These are phyloP conservation scores for Neurospora intermedia DNA, from an alignment of 495 filamentous ascomycete species.

Conservation along the genomic window DNA sequence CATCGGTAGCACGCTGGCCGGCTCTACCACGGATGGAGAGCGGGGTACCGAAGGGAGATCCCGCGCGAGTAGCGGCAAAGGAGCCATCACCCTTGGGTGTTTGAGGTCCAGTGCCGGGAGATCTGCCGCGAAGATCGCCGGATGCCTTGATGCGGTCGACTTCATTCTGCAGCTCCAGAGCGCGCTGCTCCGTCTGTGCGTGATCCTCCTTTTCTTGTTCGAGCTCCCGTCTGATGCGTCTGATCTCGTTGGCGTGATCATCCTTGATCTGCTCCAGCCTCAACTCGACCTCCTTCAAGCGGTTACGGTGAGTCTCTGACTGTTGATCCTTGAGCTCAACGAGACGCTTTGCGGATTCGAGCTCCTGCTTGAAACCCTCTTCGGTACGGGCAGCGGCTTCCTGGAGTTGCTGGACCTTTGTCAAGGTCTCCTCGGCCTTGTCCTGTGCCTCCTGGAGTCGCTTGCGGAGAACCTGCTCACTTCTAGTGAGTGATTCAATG, in stretches of 20 bases:
- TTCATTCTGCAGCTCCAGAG: slow-evolving; percentile 65
- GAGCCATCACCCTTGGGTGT: slow-evolving; percentile 50
- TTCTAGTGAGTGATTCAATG: slow-evolving; percentile 65
- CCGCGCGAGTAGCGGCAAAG: slow-evolving; percentile 26
- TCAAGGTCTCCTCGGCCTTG: slow-evolving; percentile 74
- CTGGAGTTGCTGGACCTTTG: slow-evolving; percentile 70
- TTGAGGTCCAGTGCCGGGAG: slow-evolving; percentile 36
- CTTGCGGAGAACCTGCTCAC: slow-evolving; percentile 67
- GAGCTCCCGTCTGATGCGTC: slow-evolving; percentile 63
- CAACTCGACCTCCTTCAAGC: slow-evolving; percentile 72
- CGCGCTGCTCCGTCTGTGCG: slow-evolving; percentile 54
- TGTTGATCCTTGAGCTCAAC: slow-evolving; percentile 78
- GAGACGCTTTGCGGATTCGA: slow-evolving; percentile 68
- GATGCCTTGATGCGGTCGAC: slow-evolving; percentile 50
- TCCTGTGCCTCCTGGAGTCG: slow-evolving; percentile 73
- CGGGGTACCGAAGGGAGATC: slow-evolving; percentile 43
- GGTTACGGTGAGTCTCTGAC: slow-evolving; percentile 65
- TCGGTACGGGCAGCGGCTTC: slow-evolving; percentile 68
- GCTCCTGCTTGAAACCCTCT: slow-evolving; percentile 71
- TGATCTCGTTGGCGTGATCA: slow-evolving; percentile 70
- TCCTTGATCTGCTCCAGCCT: slow-evolving; percentile 69
- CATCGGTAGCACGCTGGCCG: slow-evolving; percentile 35
- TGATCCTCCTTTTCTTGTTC: slow-evolving; percentile 71
- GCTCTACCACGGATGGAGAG: slow-evolving; percentile 38
- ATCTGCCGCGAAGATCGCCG: slow-evolving; percentile 20